A percentile compares a stretch with the other conserved stretches of the same genome.
Conservation (phyloP, 106 monocot species). For the Gastrodia elata region DNA sequence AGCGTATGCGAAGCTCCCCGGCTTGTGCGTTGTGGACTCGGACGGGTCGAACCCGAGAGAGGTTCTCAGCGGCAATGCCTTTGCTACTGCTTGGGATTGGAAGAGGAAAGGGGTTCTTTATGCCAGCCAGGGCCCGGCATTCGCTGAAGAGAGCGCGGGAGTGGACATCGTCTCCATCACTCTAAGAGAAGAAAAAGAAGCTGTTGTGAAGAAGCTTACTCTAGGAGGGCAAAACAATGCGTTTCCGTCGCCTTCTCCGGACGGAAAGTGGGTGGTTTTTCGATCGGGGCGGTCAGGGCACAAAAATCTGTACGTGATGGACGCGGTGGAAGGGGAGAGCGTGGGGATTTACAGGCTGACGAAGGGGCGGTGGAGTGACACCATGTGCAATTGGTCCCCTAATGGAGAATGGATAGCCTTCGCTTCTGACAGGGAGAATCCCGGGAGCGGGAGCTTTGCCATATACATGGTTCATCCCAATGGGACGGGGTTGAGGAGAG, state of each 20-base stretch:
- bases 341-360: constrained; percentile 27
- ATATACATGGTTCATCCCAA: constrained; percentile 53
- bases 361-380: constrained; percentile 54
- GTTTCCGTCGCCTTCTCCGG: constrained; percentile 87
- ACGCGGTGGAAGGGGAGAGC: constrained; percentile 52
- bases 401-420: constrained; percentile 67
- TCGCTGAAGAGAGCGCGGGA: constrained; percentile 40
- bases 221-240: constrained; percentile 70
- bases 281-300: constrained; percentile 74
- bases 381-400: constrained; percentile 74
- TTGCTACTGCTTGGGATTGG: constrained; percentile 90
- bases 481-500: constrained; percentile 46
- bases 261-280: constrained; percentile 88
- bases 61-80: constrained; percentile 45
- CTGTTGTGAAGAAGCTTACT: constrained; percentile 67
- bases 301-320: constrained; percentile 96
- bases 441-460: constrained; percentile 44
- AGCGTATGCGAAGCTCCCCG: constrained; percentile 69
- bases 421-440: constrained; percentile 50
- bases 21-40: constrained; percentile 55
- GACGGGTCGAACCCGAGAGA: constrained; percentile 46
- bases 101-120: constrained; percentile 84
- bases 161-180: constrained; percentile 73
- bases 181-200: constrained; percentile 22
- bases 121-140: constrained; percentile 59